phyloP scores from a whole-genome alignment of 177 flowering plant genomes.

The Vitis hybrid region DNA sequence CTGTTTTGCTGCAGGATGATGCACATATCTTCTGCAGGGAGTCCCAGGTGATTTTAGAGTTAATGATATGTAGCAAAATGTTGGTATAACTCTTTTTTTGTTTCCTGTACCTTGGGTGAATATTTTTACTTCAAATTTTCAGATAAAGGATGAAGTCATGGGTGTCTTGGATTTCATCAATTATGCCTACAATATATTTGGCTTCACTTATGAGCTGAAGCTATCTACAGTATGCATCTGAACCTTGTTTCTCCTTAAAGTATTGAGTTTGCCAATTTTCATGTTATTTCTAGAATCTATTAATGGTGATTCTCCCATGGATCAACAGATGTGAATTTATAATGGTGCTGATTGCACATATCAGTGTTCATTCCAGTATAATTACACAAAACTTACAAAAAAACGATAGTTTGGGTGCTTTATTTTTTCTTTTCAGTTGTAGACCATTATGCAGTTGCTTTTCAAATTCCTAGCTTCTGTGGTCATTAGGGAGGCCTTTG shows the following conservation, averaged over 20 bases:
- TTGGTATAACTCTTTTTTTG: background rate
- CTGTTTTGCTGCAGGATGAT: constrained; percentile 73
- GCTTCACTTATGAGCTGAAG: constrained; percentile 96
- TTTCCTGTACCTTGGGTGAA: background rate
- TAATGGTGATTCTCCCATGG: no score
- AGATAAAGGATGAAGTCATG: constrained; percentile 94
- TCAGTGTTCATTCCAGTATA: no score
- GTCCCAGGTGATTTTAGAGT: constrained; percentile 57
- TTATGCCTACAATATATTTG: constrained; percentile 67
- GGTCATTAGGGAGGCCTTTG: no score
- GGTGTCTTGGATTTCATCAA: constrained; percentile 78
- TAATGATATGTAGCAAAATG: background rate
- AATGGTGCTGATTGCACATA: no score
- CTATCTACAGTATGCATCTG: constrained; percentile 72
- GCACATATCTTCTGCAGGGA: constrained; percentile 98
- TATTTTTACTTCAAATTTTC: constrained; percentile 17
- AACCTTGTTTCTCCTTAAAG: background rate
- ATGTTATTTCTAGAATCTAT: no score
- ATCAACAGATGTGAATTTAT: no score
- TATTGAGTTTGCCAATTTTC: no score
- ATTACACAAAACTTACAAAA: no score
- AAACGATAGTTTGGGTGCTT: no score
- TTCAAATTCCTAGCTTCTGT: no score
- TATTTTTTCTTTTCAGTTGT: no score
- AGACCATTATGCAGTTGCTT: no score